phyloP scores from a whole-genome alignment of 495 filamentous ascomycete species.

The Penicillium simplicissimum region DNA sequence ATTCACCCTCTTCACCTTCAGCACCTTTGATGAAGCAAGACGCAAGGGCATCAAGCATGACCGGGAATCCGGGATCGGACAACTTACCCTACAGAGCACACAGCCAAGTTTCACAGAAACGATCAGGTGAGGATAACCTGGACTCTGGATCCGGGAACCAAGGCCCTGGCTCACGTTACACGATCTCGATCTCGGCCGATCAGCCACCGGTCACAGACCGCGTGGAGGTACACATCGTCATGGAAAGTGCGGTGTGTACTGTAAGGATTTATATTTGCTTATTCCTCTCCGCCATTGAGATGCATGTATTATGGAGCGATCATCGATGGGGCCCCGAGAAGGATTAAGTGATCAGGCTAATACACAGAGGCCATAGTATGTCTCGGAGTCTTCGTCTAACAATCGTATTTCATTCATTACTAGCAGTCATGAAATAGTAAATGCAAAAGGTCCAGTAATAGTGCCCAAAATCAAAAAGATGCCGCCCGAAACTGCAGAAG shows the following conservation, averaged over 20 bases:
- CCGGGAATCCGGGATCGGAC: neutral
- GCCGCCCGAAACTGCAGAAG: no score
- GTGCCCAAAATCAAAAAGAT: no score
- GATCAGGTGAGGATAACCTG: neutral
- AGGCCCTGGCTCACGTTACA: constrained; percentile 3
- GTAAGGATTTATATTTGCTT: neutral
- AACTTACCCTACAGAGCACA: neutral
- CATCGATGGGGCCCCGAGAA: no score
- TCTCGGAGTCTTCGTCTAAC: no score
- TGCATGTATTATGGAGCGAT: neutral
- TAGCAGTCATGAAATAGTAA: no score
- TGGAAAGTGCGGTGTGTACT: constrained; percentile 4
- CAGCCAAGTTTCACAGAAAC: neutral
- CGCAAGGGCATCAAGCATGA: neutral
- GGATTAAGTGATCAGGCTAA: neutral
- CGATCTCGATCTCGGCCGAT: constrained; percentile 7
- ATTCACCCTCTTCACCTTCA: neutral
- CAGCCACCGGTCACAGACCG: neutral
- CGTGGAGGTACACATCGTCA: constrained; percentile 4
- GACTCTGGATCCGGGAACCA: constrained; percentile 3
- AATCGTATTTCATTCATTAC: no score
- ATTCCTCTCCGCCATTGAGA: neutral
- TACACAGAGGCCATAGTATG: no score
- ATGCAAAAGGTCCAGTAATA: no score
- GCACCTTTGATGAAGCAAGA: neutral